Percentiles rank a stretch among this genome's conserved stretches.
phyloP scores from a whole-genome alignment of 2,329 filamentous ascomycete species.

The Microsporum ferrugineum region DNA sequence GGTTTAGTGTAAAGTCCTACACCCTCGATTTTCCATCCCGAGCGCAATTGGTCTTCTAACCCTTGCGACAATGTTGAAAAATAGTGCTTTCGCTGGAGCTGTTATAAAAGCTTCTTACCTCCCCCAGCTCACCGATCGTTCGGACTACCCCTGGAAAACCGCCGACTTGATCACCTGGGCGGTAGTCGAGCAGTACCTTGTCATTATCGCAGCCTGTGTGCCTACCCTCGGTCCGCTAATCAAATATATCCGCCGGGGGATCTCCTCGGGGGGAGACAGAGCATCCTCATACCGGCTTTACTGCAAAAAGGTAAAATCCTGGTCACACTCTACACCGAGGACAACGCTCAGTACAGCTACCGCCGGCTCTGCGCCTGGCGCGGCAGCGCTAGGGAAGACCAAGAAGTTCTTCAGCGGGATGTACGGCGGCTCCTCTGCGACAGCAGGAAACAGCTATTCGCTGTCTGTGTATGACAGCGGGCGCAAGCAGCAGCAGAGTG shows the following conservation, averaged over 20 bases:
- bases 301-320: background rate
- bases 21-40: background rate
- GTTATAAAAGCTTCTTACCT: slow-evolving; percentile 8
- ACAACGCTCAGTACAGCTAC: background rate
- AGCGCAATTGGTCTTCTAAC: background rate
- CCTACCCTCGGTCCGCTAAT: slow-evolving; percentile 8
- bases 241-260: background rate
- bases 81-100: slow-evolving; percentile 8
- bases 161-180: slow-evolving; percentile 5
- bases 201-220: slow-evolving; percentile 12
- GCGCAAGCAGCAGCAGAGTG: background rate
- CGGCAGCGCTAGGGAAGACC: background rate
- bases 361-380: background rate
- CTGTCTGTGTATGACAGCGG: background rate
- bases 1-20: slow-evolving; percentile 8
- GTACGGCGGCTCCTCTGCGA: background rate
- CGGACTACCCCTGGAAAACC: slow-evolving; percentile 9
- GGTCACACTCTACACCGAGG: background rate
- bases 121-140: background rate
- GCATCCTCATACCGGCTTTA: background rate
- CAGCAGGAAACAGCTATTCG: background rate
- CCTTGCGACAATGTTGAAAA: background rate
- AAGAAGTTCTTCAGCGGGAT: background rate
- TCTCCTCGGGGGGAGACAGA: background rate
- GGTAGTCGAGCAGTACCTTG: slow-evolving; percentile 11